Evolutionary conservation across 2,329 filamentous ascomycete species (phyloP).

Genomic region (Knufia fluminis): DNA sequence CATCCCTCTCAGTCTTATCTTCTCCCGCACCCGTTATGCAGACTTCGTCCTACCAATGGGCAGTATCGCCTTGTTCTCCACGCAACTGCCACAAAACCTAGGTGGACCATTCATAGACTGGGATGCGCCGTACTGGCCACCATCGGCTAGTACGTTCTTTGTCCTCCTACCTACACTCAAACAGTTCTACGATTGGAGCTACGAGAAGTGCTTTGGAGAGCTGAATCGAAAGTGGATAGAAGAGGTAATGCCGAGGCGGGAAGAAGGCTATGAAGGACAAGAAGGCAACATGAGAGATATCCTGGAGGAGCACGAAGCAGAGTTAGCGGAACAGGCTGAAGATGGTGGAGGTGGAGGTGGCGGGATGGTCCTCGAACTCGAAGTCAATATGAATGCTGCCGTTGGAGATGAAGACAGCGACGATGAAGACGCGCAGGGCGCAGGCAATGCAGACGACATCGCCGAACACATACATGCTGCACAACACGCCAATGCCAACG

Average conservation of each 20-base stretch:
- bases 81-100: constrained; percentile 28
- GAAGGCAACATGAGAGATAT: constrained; percentile 27
- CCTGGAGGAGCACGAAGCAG: constrained; percentile 27
- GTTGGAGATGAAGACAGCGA: constrained; percentile 34
- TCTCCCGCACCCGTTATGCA: constrained; percentile 56
- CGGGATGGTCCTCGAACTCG: constrained; percentile 40
- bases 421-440: constrained; percentile 26
- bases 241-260: constrained; percentile 49
- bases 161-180: constrained; percentile 58
- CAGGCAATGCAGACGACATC: constrained; percentile 5
- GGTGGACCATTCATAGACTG: constrained; percentile 39
- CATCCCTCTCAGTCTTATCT: constrained; percentile 58
- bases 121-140: constrained; percentile 51
- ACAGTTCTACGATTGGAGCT: constrained; percentile 53
- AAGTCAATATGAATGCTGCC: constrained; percentile 43
- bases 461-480: constrained; percentile 8
- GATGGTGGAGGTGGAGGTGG: constrained; percentile 28
- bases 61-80: constrained; percentile 48
- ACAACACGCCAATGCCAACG: constrained; percentile 23
- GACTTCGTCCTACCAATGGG: constrained; percentile 56
- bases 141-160: constrained; percentile 56
- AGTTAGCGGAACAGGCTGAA: constrained; percentile 21
- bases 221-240: constrained; percentile 53
- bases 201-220: constrained; percentile 49
- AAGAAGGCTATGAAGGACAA: constrained; percentile 26